Percentiles rank a stretch among this genome's conserved stretches.
Conservation (phyloP, 1,284 basidiomycete species). For the Trichosporon faecale region DNA sequence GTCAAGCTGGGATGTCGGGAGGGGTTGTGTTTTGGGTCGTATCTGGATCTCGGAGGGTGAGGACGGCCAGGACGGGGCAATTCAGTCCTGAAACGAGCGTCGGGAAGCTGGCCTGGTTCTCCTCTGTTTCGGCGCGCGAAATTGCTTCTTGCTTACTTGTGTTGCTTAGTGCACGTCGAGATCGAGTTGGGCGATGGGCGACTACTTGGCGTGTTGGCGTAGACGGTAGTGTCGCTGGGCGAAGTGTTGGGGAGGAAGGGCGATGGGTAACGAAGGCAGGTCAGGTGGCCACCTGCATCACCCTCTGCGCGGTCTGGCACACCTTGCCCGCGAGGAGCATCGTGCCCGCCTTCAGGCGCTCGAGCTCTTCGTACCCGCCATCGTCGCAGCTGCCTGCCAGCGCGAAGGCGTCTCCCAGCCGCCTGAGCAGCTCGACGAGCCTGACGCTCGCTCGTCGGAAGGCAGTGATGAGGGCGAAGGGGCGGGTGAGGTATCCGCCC, state of each 20-base stretch:
- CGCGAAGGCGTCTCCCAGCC: background rate
- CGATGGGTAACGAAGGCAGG: background rate
- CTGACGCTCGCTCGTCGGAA: background rate
- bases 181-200: too few relatives aligned
- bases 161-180: too few relatives aligned
- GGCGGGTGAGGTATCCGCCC: background rate
- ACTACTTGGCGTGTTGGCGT: too few relatives aligned
- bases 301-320: background rate
- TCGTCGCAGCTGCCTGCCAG: background rate
- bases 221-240: too few relatives aligned
- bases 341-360: background rate
- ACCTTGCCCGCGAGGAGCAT: background rate
- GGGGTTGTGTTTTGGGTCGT: too few relatives aligned
- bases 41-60: too few relatives aligned
- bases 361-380: background rate
- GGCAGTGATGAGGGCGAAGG: background rate
- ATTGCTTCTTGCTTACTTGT: too few relatives aligned
- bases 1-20: too few relatives aligned
- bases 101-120: too few relatives aligned
- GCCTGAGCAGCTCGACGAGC: background rate
- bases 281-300: background rate
- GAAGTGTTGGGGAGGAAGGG: background rate
- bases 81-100: too few relatives aligned
- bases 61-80: too few relatives aligned
- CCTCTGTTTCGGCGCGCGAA: too few relatives aligned